Evolutionary conservation across 306 rosid genomes (phyloP).

Genomic region (Vicia sativa): DNA sequence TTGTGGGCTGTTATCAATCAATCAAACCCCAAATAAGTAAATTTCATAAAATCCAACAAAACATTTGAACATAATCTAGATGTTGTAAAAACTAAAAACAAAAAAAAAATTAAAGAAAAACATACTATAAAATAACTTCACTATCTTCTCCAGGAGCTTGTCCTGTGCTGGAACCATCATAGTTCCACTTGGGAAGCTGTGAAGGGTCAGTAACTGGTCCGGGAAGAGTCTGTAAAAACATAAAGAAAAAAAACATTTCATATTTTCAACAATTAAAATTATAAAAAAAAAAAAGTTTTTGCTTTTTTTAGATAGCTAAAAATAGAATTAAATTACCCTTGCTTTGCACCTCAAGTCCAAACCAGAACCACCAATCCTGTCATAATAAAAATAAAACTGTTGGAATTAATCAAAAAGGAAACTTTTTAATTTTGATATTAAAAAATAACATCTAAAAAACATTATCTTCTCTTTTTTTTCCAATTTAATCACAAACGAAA

Average conservation of each 20-base stretch:
- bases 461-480: neutral
- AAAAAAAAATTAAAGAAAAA: neutral
- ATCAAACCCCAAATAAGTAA: constrained; percentile 25
- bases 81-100: neutral
- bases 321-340: constrained; percentile 53
- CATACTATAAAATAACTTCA: constrained; percentile 92
- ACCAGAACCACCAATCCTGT: constrained; percentile 96
- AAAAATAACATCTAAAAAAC: neutral
- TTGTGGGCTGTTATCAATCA: constrained; percentile 65
- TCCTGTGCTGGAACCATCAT: constrained; percentile 96
- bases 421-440: neutral
- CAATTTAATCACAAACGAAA: neutral
- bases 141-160: constrained; percentile 98
- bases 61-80: neutral
- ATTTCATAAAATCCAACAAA: neutral
- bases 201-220: constrained; percentile 53
- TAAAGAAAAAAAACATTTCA: constrained; percentile 28
- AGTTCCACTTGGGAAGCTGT: constrained; percentile 58
- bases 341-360: constrained; percentile 96
- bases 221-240: constrained; percentile 43
- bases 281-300: neutral
- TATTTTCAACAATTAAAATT: neutral
- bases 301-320: neutral
- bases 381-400: constrained; percentile 29
- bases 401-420: constrained; percentile 1